Evolutionary conservation across 78 protist species (phyloP).

Genomic region (slime mould (Dictyostelium discoideum)): dicty_2.7 NC_007088.5:51501-52000

Average conservation of each 20-base stretch:
- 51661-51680: neutral
- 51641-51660: neutral
- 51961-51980: neutral
- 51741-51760: neutral
- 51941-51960: neutral
- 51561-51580: neutral
- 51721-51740: neutral
- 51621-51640: neutral
- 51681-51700: neutral
- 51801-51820: neutral
- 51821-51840: neutral
- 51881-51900: neutral
- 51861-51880: neutral
- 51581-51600: neutral
- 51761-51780: neutral
- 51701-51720: neutral
- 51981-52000: neutral
- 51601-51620: neutral
- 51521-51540: neutral
- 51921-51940: neutral
- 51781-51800: neutral
- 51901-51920: neutral
- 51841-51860: neutral
- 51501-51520: neutral
- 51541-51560: neutral